phyloP scores from a whole-genome alignment of 352 stramenopile species.

The Phytophthora rubi region DNA sequence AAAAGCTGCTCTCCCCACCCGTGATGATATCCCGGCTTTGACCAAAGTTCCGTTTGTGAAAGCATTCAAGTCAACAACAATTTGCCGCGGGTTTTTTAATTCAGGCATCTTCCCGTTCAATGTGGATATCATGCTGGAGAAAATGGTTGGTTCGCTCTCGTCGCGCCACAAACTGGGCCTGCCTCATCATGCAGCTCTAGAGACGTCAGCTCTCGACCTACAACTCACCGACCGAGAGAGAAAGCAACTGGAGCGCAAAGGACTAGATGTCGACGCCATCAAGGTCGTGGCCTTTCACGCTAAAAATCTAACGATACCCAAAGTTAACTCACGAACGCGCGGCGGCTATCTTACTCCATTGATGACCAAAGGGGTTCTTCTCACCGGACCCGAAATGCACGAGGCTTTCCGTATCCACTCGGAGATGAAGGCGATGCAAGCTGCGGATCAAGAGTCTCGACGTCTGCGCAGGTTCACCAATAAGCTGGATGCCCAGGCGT shows the following conservation, averaged over 20 bases:
- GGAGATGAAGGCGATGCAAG: background rate
- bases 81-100: background rate
- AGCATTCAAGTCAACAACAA: background rate
- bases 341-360: background rate
- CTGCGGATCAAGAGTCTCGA: background rate
- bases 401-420: background rate
- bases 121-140: background rate
- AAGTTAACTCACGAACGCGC: background rate
- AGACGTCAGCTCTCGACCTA: background rate
- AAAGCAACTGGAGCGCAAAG: background rate
- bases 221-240: background rate
- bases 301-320: background rate
- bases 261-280: background rate
- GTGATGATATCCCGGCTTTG: background rate
- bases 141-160: background rate
- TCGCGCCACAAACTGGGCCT: background rate
- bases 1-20: background rate
- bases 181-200: background rate
- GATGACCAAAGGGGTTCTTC: background rate
- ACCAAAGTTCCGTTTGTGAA: background rate
- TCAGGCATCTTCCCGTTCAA: background rate
- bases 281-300: background rate
- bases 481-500: background rate
- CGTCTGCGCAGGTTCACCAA: background rate
- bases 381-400: background rate